These are phyloP conservation scores for Sphaerulina vaccinii DNA, from an alignment of 2,329 filamentous ascomycete genomes.

Conservation along the genomic window DNA sequence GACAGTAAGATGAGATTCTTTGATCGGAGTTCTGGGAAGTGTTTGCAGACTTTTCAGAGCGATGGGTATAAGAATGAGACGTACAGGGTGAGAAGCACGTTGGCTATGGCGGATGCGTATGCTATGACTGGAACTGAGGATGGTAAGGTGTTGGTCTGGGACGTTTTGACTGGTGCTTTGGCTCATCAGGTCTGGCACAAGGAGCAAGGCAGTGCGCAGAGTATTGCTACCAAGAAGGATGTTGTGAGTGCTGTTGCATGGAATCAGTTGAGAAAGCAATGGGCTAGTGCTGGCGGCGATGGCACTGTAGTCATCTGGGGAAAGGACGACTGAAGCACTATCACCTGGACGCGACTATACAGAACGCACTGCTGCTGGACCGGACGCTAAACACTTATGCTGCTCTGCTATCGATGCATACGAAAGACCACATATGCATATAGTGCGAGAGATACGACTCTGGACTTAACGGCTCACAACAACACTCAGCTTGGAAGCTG, in stretches of 20 bases:
- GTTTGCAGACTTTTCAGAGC: slow-evolving; percentile 69
- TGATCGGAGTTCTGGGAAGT: slow-evolving; percentile 71
- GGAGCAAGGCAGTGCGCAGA: slow-evolving; percentile 26
- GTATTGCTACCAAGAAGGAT: slow-evolving; percentile 42
- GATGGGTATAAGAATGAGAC: slow-evolving; percentile 62
- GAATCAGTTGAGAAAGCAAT: slow-evolving; percentile 47
- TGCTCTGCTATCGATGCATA: too few species aligned
- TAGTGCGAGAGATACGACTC: too few species aligned
- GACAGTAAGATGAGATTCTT: slow-evolving; percentile 78
- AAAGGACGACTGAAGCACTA: slow-evolving; percentile 16
- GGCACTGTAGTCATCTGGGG: slow-evolving; percentile 43
- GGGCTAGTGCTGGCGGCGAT: slow-evolving; percentile 52
- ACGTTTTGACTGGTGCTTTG: slow-evolving; percentile 71
- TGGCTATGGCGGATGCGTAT: slow-evolving; percentile 74
- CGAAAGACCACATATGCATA: too few species aligned
- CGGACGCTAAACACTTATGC: too few species aligned
- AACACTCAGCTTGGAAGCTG: too few species aligned
- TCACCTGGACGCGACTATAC: not conserved
- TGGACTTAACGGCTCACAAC: too few species aligned
- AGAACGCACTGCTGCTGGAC: not conserved
- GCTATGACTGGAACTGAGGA: slow-evolving; percentile 81
- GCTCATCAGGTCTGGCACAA: slow-evolving; percentile 59
- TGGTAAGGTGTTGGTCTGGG: slow-evolving; percentile 76
- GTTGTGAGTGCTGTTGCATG: slow-evolving; percentile 51
- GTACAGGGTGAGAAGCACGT: slow-evolving; percentile 70